Evolutionary conservation across 2,329 filamentous ascomycete species (phyloP), one percentile per base, ranked within the genome.

Genomic region (Mycocentrospora acerina): DNA sequence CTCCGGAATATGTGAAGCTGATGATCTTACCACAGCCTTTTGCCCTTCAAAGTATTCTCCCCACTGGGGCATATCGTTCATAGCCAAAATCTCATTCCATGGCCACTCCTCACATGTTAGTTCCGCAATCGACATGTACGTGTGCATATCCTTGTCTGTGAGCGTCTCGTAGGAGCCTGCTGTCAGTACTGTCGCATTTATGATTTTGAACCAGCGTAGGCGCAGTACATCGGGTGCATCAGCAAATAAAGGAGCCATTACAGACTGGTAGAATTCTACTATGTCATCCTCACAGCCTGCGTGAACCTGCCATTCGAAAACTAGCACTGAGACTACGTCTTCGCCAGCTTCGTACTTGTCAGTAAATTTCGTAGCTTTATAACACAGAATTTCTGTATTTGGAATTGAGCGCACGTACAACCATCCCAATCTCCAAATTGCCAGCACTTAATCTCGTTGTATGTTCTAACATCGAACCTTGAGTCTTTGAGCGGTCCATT

Each of bases 71-170:
- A 40, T 47, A 30, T 41, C 44, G 5, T 29, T 40, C 14, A 47
- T 19, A 4, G 31, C 37, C 4, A 47, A 17, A 15, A 47, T 40
- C 4, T 35, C 36, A 29, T 47, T 40, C 44, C 44, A 47, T 11
- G 44, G 44, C 44, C 44, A 47, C 11, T 47, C 44, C 8, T 47
- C 44, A n/a, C 13, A 24, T 24, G 37, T 33, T 3, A 44, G 31
- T 32, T 47, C 44, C 7, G 17, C 37, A 4, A 47, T 3, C 2
- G 44, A 38, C 2, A 47, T 30, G 24, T 44, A 47, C 2, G 29
- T 47, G 14, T 44, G 31, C 30, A 41, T 6, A 2, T 25, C 41
- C 4, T 35, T 14, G 27, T 35, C 30, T 9, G 37, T 28, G 4
- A 46, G 35, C 2, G 40, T 46, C 9, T 37, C 33, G 10, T 42